Conservation (phyloP, 441 rosid species). For the Codiaeum variegatum region DNA sequence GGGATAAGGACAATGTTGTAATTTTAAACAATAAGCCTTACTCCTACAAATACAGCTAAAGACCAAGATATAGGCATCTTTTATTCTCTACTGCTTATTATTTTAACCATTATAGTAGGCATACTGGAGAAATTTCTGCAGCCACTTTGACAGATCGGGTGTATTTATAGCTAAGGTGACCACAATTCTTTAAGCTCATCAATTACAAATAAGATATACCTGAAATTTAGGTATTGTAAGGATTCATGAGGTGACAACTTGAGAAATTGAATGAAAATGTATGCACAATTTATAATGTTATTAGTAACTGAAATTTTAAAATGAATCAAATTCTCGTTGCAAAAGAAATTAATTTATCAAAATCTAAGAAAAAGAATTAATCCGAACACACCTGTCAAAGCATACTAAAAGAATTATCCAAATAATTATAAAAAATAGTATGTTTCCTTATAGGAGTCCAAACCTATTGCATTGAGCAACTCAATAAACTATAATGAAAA, state of each 20-base stretch:
- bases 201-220: too few species aligned
- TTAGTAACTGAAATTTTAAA: background rate
- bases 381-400: conserved; percentile 55
- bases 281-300: conserved; percentile 59
- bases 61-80: too few species aligned
- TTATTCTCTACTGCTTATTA: too few species aligned
- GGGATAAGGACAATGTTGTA: too few species aligned
- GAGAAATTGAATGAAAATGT: conserved; percentile 61
- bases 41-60: too few species aligned
- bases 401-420: conserved; percentile 62
- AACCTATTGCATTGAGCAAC: conserved; percentile 31
- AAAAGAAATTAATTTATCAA: too few species aligned
- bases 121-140: too few species aligned
- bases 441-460: conserved; percentile 72
- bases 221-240: conserved; percentile 50
- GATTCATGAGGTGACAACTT: conserved; percentile 68
- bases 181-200: background rate
- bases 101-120: too few species aligned
- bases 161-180: background rate
- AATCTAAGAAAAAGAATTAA: background rate
- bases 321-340: too few species aligned
- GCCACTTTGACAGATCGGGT: background rate
- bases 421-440: conserved; percentile 36
- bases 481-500: background rate
- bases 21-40: too few species aligned